Evolutionary conservation across 495 filamentous ascomycete genomes (phyloP), one percentile per base, ranked within the genome.

Genomic region (Penicillium robsamsonii): DNA sequence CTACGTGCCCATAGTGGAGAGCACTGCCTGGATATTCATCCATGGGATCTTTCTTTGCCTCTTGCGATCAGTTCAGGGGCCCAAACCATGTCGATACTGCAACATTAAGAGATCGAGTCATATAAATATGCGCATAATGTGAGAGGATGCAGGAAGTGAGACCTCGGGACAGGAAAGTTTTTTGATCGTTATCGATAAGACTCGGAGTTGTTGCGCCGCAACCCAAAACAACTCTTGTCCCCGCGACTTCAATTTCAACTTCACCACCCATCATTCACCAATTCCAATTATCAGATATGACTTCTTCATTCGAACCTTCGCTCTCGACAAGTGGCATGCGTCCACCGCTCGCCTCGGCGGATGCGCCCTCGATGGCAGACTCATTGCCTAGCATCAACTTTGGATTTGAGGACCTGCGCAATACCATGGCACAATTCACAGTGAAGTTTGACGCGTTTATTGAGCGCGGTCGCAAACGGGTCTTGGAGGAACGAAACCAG

Each of bases 341-440:
- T 58, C 83, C 84, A 48, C 85, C 88, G 17, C 76, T 87, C 52
- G 75, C 75, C 40, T 76, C 80, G 12, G 74, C 82, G 24, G 74
- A 79, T 54, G 79, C 76, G 43, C 80, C 81, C 7, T 83, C 84
- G 55, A 85, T 87, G 80, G 90, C 90, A 35, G 90, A 94, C 70
- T 84, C 85, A 12, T 83, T 97, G 9, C 94, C 94, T 37, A 90
- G 78, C 69, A 89, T 96, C 72, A 91, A 94, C 73, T 97, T 97
- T 71, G 91, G 91, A 55, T 97, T 97, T 73, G 93, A 97, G 56
- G 92, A 96, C 58, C 77, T 98, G 57, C 92, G 92, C 71, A 90
- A 91, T 60, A 87, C 91, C 73, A 97, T 98, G 93, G 84, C 88
- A 27, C 87, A 88, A 49, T 98, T 98, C 70, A 97, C 91, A 0